phyloP scores from a whole-genome alignment of 2,329 filamentous ascomycete species.

The Penicillium sp. region DNA sequence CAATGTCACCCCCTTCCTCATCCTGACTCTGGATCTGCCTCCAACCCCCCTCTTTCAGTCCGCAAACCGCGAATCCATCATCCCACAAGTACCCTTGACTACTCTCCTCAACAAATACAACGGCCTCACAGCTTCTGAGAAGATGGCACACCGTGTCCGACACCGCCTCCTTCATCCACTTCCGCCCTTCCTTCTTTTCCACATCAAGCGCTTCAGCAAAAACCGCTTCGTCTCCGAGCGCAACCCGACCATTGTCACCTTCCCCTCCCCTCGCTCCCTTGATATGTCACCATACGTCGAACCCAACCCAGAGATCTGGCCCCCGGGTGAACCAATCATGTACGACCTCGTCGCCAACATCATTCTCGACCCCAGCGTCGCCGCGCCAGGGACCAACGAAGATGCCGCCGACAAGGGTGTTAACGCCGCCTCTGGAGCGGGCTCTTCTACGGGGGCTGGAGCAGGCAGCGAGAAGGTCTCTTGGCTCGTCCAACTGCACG shows the following conservation, averaged over 20 bases:
- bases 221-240: slow-evolving; percentile 97
- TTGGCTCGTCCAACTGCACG: slow-evolving; percentile 87
- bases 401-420: slow-evolving; percentile 38
- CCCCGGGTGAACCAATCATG: slow-evolving; percentile 75
- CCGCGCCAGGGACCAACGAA: slow-evolving; percentile 63
- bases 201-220: slow-evolving; percentile 92
- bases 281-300: slow-evolving; percentile 90
- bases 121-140: slow-evolving; percentile 79
- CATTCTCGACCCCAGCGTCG: slow-evolving; percentile 48
- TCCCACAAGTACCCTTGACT: slow-evolving; percentile 70
- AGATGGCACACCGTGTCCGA: slow-evolving; percentile 78
- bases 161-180: slow-evolving; percentile 87
- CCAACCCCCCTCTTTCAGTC: slow-evolving; percentile 93
- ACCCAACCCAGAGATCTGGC: slow-evolving; percentile 68
- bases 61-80: slow-evolving; percentile 90
- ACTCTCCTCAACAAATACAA: slow-evolving; percentile 89
- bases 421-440: slow-evolving; percentile 32
- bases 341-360: slow-evolving; percentile 97
- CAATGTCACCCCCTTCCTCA: slow-evolving; percentile 74
- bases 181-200: slow-evolving; percentile 85
- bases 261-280: slow-evolving; percentile 74
- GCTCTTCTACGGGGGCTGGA: slow-evolving; percentile 60
- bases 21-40: slow-evolving; percentile 89
- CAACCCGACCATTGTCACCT: slow-evolving; percentile 97
- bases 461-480: slow-evolving; percentile 88